phyloP scores from a whole-genome alignment of 2,329 filamentous ascomycete genomes.

The Piedraia hortae region DNA sequence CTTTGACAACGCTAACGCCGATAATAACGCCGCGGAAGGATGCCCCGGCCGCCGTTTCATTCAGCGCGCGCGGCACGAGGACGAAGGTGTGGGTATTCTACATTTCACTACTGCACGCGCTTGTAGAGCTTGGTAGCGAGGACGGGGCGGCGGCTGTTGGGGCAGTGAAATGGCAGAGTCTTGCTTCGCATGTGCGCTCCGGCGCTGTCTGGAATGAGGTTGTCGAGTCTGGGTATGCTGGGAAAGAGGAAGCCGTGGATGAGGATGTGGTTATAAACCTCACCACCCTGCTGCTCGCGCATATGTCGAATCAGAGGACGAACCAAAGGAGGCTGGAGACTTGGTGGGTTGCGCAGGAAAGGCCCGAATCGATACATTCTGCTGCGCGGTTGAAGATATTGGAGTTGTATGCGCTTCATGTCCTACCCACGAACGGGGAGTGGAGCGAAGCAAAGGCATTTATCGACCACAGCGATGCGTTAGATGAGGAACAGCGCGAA shows the following conservation, averaged over 20 bases:
- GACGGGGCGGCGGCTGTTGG: constrained; percentile 80
- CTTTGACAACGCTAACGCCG: constrained; percentile 58
- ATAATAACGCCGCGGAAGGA: constrained; percentile 29
- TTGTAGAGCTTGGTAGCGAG: constrained; percentile 65
- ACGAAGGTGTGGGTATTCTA: constrained; percentile 97
- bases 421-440: constrained; percentile 75
- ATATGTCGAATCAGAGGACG: constrained; percentile 53
- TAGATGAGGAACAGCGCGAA: constrained; percentile 79
- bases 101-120: constrained; percentile 71
- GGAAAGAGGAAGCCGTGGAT: constrained; percentile 71
- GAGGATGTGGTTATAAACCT: constrained; percentile 79
- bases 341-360: constrained; percentile 46
- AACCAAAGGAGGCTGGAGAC: constrained; percentile 75
- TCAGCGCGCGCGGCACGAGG: constrained; percentile 52
- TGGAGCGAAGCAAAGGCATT: constrained; percentile 92
- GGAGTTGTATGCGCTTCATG: constrained; percentile 82
- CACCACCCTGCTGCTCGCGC: constrained; percentile 75
- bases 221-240: constrained; percentile 61
- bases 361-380: constrained; percentile 2
- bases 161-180: constrained; percentile 51
- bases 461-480: constrained; percentile 56
- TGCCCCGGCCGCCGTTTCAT: constrained; percentile 38
- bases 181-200: constrained; percentile 64
- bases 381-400: constrained; percentile 61
- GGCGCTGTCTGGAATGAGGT: constrained; percentile 91